A percentile compares a stretch with the other conserved stretches of the same genome.
Evolutionary conservation across 148 eudicot genomes (phyloP).

Genomic region (Nyssa sinensis): DNA sequence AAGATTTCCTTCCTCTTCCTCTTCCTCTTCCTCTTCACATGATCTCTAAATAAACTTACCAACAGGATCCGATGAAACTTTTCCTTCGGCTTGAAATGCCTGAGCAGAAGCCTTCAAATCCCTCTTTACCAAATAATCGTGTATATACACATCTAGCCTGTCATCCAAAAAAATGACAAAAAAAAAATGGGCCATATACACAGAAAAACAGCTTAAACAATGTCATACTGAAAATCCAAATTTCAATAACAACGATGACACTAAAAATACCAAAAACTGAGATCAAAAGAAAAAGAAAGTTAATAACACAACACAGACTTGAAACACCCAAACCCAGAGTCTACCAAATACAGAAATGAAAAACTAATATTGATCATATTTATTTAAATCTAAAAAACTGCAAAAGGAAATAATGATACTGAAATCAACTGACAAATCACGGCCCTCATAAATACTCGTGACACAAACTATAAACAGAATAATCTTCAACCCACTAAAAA

Average conservation of each 20-base stretch:
- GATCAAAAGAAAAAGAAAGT: neutral
- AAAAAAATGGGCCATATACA: neutral
- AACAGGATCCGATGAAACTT: conserved; percentile 67
- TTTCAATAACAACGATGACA: too few relatives aligned
- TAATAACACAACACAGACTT: neutral
- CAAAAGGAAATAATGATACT: neutral
- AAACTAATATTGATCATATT: neutral
- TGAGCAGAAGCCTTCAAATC: conserved; percentile 66
- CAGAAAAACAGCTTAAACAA: neutral
- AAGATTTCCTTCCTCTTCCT: neutral
- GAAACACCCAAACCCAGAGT: neutral
- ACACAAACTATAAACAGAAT: too few relatives aligned
- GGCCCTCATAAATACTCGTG: neutral
- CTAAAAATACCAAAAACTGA: neutral
- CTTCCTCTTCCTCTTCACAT: neutral
- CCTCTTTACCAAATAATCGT: conserved; percentile 80
- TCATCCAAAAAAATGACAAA: conserved; percentile 10
- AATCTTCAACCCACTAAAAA: too few relatives aligned
- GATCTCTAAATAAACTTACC: conserved; percentile 41
- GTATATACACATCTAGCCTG: conserved; percentile 83
- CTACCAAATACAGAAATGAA: neutral
- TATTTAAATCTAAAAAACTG: too few relatives aligned
- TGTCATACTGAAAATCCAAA: neutral
- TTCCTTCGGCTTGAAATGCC: conserved; percentile 76
- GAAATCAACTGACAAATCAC: neutral